These are phyloP conservation scores for Umbelopsis sp. DNA, from an alignment of 192 early-diverging fungal genomes.

Conservation along the genomic window DNA sequence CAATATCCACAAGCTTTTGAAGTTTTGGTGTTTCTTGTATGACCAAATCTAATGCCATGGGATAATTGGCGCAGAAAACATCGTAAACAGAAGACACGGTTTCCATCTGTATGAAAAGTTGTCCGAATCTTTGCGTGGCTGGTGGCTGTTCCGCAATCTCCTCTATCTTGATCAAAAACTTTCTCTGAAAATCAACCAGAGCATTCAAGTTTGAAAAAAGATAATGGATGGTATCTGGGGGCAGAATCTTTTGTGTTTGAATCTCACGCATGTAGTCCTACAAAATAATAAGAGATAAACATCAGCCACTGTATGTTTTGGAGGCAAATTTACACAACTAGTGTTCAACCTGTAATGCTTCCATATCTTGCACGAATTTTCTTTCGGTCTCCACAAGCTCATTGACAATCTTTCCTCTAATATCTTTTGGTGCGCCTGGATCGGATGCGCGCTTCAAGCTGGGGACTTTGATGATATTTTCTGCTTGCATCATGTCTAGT, in stretches of 20 bases:
- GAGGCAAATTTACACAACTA: neutral
- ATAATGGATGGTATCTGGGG: conserved; percentile 76
- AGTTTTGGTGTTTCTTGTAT: conserved; percentile 67
- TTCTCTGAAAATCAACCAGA: conserved; percentile 92
- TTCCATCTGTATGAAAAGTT: conserved; percentile 80
- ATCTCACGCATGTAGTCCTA: conserved; percentile 76
- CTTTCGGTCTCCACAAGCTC: conserved; percentile 94
- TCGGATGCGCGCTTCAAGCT: conserved; percentile 49
- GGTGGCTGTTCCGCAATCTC: conserved; percentile 66
- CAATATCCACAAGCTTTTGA: conserved; percentile 61
- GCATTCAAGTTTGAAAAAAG: conserved; percentile 93
- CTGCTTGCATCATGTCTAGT: conserved; percentile 74
- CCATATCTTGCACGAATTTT: conserved; percentile 86
- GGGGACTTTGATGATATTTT: conserved; percentile 51
- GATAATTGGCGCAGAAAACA: conserved; percentile 92
- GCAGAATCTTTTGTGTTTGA: conserved; percentile 70
- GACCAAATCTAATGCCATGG: conserved; percentile 70
- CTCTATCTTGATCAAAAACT: conserved; percentile 90
- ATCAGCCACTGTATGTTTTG: neutral
- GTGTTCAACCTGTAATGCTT: conserved; percentile 66
- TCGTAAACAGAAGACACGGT: conserved; percentile 84
- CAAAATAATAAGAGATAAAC: neutral
- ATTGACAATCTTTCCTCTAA: conserved; percentile 80
- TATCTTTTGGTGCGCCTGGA: conserved; percentile 70
- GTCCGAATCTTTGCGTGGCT: conserved; percentile 87